These are phyloP conservation scores for Eudorina sp. DNA, from an alignment of 139 green algal species.

Conservation along the genomic window DNA sequence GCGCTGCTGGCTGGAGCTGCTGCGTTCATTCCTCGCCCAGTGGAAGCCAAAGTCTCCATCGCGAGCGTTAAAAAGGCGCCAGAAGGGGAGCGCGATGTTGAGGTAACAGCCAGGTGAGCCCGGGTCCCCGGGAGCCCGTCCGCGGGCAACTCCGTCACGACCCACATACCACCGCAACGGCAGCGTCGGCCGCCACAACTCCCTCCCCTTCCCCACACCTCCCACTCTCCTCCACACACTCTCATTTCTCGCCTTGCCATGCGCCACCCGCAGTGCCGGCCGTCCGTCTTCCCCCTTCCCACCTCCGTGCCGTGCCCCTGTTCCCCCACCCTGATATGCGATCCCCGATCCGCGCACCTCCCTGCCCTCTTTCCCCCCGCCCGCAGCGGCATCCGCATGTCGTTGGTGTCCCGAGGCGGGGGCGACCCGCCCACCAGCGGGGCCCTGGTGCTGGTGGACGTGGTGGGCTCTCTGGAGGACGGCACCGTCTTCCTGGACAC, in stretches of 20 bases:
- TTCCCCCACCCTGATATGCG: no score
- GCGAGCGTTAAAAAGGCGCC: neutral
- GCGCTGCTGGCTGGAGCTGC: neutral
- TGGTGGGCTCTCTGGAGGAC: conserved; percentile 26
- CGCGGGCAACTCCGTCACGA: no score
- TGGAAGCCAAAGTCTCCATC: neutral
- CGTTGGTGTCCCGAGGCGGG: neutral
- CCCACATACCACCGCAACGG: no score
- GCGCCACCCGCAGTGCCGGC: neutral
- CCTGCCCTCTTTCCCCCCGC: neutral
- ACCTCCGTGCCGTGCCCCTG: neutral
- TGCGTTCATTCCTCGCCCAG: neutral
- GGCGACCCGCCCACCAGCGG: neutral
- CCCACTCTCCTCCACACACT: no score
- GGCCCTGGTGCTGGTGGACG: conserved; percentile 21
- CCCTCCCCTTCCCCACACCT: no score
- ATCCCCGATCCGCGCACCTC: no score
- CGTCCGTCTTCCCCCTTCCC: neutral
- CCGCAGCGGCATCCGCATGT: conserved; percentile 27
- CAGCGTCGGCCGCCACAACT: no score
- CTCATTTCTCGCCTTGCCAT: neutral
- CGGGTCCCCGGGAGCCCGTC: no score
- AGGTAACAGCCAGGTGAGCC: conserved; percentile 4
- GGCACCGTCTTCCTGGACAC: conserved; percentile 46
- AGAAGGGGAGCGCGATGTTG: conserved; percentile 12